Base-by-base conservation (phyloP, 371 early-diverging fungal genomes). In the Mortierella sp. region DNA sequence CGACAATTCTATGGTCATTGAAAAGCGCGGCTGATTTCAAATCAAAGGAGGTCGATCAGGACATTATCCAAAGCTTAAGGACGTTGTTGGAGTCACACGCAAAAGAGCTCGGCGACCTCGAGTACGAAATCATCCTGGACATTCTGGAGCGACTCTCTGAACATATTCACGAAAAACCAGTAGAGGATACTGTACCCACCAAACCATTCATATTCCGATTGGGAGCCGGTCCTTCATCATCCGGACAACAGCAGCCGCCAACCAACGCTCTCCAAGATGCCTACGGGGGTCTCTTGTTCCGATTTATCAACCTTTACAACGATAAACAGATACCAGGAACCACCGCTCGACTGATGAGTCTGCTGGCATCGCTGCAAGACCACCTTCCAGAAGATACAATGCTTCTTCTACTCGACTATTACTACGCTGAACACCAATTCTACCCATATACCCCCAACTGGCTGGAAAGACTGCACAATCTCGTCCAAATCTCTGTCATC, bases 381-480 rank as follows among this genome's bases (percentile, higher is more conserved):
- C 82, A 84, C 58, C 79, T 88, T 5, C 81, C 86, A 13, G 88
- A 88, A 58, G 83, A 85, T 5, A 83, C 86, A 19, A 85, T 90
- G 4, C 52, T 81, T 24, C 70, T 83, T 42, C 64, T 90, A 51
- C 72, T 91, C 54, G 81, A 81, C 16, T 87, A 90, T 45, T 86
- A 90, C 55, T 84, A 88, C 24, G 59, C 66, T 0, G 89, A 90
- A 45, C 90, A 91, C 38, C 61, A 80, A 8, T 81, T 91, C 41
- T 81, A 89, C 27, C 90, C 92, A 13, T 90, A 89, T 24, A 84
- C 88, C 28, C 81, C 86, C 13, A 67, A 82, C 62, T 92, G 91
- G 89, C 64, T 89, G 10, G 81, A 79, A 19, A 67, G 82, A n/a
- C 72, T 92, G 19, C 72, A 80, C 39, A 85, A 86, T 52, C 62